Evolutionary conservation across 371 early-diverging fungal genomes (phyloP), one percentile per base, ranked within the genome.

Genomic region (Mucor indicus): DNA sequence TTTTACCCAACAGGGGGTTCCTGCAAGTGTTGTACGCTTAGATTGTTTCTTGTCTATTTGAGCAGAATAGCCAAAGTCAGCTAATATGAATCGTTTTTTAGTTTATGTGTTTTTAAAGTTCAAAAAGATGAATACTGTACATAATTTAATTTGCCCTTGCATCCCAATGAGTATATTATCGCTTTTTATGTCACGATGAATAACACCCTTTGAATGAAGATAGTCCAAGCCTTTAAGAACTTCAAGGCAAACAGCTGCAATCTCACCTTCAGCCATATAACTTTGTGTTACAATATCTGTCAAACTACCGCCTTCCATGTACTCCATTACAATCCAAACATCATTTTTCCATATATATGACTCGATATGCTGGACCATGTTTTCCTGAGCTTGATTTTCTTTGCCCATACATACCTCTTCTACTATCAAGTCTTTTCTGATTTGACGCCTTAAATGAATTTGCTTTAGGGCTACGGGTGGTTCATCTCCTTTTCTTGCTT

Each of bases 101-200:
- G n/a, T n/a, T n/a, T n/a, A n/a, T n/a, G n/a, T n/a, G n/a, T n/a
- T n/a, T n/a, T n/a, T n/a, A n/a, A n/a, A n/a, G n/a, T n/a, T n/a
- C n/a, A n/a, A n/a, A n/a, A n/a, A n/a, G n/a, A n/a, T n/a, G n/a
- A n/a, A n/a, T n/a, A n/a, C 39, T 64, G 60, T 73, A 78, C 78
- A 88, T 27, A 93, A 72, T 62, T 94, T 95, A 48, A 94, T 77
- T 39, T 83, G 77, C 10, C 95, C 95, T 49, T 82, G 75, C 36
- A 77, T 53, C n/a, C 80, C 72, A 27, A 97, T 61, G 25, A 95
- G 68, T 22, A 96, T 74, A 53, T 96, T 97, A 57, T 95, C 95
- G 45, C 90, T 86, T 68, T 96, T 95, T 65, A 97, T 90, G 66
- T 97, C 96, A 57, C 98, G 78, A 60, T 94, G 95, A 49, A 95